Conservation (phyloP, 352 stramenopile species). For the Poterioochromonas sp. region DNA sequence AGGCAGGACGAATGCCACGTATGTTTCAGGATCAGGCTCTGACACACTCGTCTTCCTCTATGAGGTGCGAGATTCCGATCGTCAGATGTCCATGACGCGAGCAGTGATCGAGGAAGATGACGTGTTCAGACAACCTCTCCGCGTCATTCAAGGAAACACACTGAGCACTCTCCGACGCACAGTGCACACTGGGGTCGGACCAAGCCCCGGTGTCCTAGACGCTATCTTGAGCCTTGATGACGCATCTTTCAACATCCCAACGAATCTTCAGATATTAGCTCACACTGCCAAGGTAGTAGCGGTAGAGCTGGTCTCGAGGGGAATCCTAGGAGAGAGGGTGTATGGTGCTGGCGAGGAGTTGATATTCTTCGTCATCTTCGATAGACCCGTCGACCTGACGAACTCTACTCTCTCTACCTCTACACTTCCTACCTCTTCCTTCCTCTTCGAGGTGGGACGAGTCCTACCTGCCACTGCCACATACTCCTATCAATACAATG, state of each 20-base stretch:
- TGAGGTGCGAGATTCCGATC: not conserved
- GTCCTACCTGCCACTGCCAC: not conserved
- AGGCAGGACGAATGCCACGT: not conserved
- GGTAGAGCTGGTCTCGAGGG: not conserved
- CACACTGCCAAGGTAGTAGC: not conserved
- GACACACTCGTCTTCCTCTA: conserved; percentile 19
- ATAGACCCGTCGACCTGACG: not conserved
- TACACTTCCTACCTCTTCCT: too few relatives aligned
- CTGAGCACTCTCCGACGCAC: not conserved
- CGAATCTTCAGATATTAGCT: not conserved
- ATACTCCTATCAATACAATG: not conserved
- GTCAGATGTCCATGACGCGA: not conserved
- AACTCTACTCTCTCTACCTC: too few relatives aligned
- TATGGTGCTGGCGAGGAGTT: not conserved
- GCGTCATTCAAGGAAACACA: conserved; percentile 2
- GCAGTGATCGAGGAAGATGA: not conserved
- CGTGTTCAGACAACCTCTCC: not conserved
- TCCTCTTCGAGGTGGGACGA: too few relatives aligned
- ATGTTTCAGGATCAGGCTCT: not conserved
- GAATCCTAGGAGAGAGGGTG: not conserved
- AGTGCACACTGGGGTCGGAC: too few relatives aligned
- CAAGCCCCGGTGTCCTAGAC: not conserved
- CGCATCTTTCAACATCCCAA: not conserved
- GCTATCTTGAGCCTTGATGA: not conserved
- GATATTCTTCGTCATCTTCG: not conserved